These are phyloP conservation scores for Russula sp. DNA, from an alignment of 768 basidiomycete genomes.

Conservation along the genomic window DNA sequence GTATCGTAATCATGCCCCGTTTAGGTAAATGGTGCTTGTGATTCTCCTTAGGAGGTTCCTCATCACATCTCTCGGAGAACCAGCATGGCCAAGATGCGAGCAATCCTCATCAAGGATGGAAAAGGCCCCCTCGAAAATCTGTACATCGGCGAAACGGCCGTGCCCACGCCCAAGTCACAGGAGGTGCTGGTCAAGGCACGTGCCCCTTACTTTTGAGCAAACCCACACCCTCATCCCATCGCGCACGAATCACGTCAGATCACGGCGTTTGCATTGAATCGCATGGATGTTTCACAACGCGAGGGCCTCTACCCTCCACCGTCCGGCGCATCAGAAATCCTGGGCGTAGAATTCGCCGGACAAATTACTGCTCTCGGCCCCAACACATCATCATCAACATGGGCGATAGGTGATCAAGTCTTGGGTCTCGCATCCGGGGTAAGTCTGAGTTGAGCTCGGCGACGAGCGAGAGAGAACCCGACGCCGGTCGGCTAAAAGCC, in stretches of 20 bases:
- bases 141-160: slow-evolving; percentile 64
- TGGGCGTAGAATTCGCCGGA: slow-evolving; percentile 89
- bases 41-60: no score
- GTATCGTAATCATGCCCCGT: not conserved
- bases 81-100: not conserved
- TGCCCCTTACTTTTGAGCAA: not conserved
- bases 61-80: not conserved
- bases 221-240: not conserved
- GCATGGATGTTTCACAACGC: slow-evolving; percentile 75
- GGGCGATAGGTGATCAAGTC: slow-evolving; percentile 71
- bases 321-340: slow-evolving; percentile 50
- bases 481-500: no score
- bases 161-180: slow-evolving; percentile 46
- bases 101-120: slow-evolving; percentile 55
- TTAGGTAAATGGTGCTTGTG: no score
- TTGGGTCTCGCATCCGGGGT: slow-evolving; percentile 79
- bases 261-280: slow-evolving; percentile 81
- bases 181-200: slow-evolving; percentile 77
- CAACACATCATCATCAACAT: slow-evolving; percentile 27
- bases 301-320: slow-evolving; percentile 73
- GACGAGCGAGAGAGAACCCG: no score
- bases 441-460: no score
- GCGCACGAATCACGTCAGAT: slow-evolving; percentile 36
- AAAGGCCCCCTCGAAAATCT: slow-evolving; percentile 72
- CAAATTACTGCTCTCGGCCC: slow-evolving; percentile 36